A percentile compares a stretch with the other conserved stretches of the same genome.
Conservation (phyloP, 2,329 filamentous ascomycete genomes). For the Leptographium flavum region DNA sequence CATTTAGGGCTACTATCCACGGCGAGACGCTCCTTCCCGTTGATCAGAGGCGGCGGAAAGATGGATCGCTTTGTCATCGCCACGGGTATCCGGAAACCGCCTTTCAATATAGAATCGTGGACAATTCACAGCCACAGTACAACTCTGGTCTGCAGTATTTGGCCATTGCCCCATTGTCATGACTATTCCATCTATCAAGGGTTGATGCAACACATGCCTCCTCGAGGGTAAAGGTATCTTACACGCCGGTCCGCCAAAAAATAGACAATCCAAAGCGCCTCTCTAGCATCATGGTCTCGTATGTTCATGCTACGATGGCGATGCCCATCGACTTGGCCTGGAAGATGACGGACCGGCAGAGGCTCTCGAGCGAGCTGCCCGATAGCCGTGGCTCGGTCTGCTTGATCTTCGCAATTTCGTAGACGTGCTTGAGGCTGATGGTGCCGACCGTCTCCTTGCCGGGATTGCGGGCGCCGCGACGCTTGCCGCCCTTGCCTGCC, state of each 20-base stretch:
- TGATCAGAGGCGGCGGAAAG: no score
- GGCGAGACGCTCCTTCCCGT: neutral
- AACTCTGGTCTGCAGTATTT: no score
- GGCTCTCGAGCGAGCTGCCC: slow-evolving; percentile 52
- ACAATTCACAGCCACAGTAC: no score
- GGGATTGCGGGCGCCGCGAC: slow-evolving; percentile 63
- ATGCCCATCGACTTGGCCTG: slow-evolving; percentile 67
- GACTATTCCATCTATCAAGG: neutral
- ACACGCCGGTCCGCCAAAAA: neutral
- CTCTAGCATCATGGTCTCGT: no score
- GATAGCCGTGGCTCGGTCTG: slow-evolving; percentile 61
- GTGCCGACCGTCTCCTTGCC: slow-evolving; percentile 68
- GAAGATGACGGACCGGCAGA: slow-evolving; percentile 61
- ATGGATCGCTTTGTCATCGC: neutral
- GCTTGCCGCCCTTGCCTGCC: slow-evolving; percentile 56
- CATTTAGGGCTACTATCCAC: no score
- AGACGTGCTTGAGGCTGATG: slow-evolving; percentile 87
- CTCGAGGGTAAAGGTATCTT: neutral
- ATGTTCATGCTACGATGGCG: slow-evolving; percentile 45
- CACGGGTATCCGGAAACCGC: no score
- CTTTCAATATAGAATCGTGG: no score
- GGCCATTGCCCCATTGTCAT: neutral
- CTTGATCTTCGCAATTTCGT: slow-evolving; percentile 97
- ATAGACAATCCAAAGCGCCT: neutral
- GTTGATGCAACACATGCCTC: neutral